These are phyloP conservation scores for Cordyceps farinosa DNA, from an alignment of 2,329 filamentous ascomycete genomes.

Conservation along the genomic window DNA sequence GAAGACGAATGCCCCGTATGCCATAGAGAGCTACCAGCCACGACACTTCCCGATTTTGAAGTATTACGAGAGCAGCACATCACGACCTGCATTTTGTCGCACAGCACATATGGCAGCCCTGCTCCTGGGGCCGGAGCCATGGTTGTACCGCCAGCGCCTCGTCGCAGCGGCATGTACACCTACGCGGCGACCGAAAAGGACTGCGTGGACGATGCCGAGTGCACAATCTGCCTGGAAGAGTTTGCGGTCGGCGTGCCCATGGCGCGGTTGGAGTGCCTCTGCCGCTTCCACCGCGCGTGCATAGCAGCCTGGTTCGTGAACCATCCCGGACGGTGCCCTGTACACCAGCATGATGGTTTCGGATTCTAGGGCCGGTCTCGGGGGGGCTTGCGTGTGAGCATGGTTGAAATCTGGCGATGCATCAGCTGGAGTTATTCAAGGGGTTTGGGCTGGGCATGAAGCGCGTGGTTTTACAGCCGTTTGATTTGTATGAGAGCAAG, in stretches of 20 bases:
- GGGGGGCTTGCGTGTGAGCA: neutral
- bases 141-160: constrained; percentile 32
- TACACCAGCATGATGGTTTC: constrained; percentile 62
- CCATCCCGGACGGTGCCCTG: constrained; percentile 60
- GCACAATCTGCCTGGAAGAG: constrained; percentile 65
- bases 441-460: too few species aligned
- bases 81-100: constrained; percentile 51
- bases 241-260: constrained; percentile 59
- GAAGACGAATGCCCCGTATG: constrained; percentile 80
- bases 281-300: constrained; percentile 59
- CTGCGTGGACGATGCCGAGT: constrained; percentile 64
- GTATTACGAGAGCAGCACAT: constrained; percentile 56
- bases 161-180: constrained; percentile 59
- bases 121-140: constrained; percentile 25
- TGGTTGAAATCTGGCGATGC: neutral
- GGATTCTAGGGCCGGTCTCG: constrained; percentile 38
- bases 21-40: constrained; percentile 64
- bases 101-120: constrained; percentile 47
- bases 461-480: neutral
- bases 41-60: constrained; percentile 51
- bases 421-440: neutral
- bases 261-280: constrained; percentile 65
- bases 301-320: constrained; percentile 61
- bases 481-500: constrained; percentile 11
- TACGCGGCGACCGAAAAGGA: constrained; percentile 66